phyloP scores from a whole-genome alignment of 805 yeast species.

The Candida chilensis region DNA sequence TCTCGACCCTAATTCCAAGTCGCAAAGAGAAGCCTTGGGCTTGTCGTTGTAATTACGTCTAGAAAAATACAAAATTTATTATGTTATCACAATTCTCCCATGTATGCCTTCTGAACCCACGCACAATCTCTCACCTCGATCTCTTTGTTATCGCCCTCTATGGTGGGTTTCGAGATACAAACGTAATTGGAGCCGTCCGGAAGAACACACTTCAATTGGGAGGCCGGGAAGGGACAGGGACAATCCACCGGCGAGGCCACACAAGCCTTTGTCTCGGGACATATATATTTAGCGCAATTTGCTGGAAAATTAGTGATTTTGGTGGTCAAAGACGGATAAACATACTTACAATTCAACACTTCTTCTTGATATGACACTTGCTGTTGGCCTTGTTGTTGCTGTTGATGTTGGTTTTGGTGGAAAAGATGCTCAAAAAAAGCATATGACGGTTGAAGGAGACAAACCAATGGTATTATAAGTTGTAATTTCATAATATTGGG shows the following conservation, averaged over 20 bases:
- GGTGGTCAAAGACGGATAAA: background rate
- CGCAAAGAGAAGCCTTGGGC: conserved; percentile 46
- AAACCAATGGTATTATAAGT: no score
- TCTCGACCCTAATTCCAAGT: conserved; percentile 38
- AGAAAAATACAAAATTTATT: background rate
- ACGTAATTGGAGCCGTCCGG: conserved; percentile 60
- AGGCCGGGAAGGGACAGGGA: conserved; percentile 84
- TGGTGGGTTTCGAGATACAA: conserved; percentile 79
- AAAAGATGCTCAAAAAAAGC: conserved; percentile 23
- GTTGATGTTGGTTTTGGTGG: conserved; percentile 10
- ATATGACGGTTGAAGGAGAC: no score
- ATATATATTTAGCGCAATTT: conserved; percentile 59
- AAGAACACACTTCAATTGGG: conserved; percentile 72
- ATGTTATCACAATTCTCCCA: conserved; percentile 24
- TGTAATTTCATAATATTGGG: no score
- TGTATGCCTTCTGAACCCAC: conserved; percentile 71
- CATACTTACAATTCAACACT: conserved; percentile 16
- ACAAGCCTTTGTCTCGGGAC: conserved; percentile 79
- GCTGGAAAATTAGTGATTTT: conserved; percentile 8
- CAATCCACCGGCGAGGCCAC: conserved; percentile 64
- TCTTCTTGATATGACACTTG: conserved; percentile 26
- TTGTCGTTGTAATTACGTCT: no score
- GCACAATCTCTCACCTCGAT: conserved; percentile 71
- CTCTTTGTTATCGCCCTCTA: conserved; percentile 21
- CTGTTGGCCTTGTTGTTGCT: conserved; percentile 16